phyloP scores from a whole-genome alignment of 805 yeast species.

The Myxozyma monticola region DNA sequence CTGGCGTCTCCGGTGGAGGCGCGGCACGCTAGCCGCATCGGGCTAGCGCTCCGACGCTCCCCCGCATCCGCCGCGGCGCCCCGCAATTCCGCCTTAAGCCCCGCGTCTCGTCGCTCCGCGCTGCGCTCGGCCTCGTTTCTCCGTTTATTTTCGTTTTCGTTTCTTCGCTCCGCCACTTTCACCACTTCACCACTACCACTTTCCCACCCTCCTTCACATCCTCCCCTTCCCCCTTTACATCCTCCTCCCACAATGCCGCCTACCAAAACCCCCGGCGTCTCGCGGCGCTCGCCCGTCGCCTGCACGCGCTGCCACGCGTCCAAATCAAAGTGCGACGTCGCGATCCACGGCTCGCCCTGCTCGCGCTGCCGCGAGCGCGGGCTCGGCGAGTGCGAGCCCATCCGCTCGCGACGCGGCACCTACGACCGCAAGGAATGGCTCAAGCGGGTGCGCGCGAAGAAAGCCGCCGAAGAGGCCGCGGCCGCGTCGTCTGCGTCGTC shows the following conservation, averaged over 20 bases:
- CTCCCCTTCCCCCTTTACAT: not conserved
- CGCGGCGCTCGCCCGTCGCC: slow-evolving; percentile 16
- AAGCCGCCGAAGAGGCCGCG: slow-evolving; percentile 4
- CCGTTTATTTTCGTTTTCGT: not conserved
- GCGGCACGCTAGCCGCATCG: no score
- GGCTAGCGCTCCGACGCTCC: no score
- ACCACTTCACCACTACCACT: not conserved
- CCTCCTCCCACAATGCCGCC: not conserved
- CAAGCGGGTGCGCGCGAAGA: slow-evolving; percentile 4
- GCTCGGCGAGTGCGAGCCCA: slow-evolving; percentile 13
- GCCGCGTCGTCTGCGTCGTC: not conserved
- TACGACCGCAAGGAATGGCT: slow-evolving; percentile 24
- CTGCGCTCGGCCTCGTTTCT: not conserved
- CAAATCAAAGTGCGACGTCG: slow-evolving; percentile 18
- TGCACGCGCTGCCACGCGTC: slow-evolving; percentile 19
- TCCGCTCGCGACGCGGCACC: slow-evolving; percentile 17
- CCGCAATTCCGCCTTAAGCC: not conserved
- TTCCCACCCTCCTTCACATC: not conserved
- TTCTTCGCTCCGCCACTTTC: not conserved
- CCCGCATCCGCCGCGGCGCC: no score
- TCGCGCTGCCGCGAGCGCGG: slow-evolving; percentile 16
- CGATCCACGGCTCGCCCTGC: slow-evolving; percentile 18
- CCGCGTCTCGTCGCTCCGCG: not conserved
- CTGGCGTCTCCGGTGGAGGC: no score
- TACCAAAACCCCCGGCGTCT: not conserved